Evolutionary conservation across 2,329 filamentous ascomycete species (phyloP), one percentile per base, ranked within the genome.

Genomic region (Fusarium incarnatum): DNA sequence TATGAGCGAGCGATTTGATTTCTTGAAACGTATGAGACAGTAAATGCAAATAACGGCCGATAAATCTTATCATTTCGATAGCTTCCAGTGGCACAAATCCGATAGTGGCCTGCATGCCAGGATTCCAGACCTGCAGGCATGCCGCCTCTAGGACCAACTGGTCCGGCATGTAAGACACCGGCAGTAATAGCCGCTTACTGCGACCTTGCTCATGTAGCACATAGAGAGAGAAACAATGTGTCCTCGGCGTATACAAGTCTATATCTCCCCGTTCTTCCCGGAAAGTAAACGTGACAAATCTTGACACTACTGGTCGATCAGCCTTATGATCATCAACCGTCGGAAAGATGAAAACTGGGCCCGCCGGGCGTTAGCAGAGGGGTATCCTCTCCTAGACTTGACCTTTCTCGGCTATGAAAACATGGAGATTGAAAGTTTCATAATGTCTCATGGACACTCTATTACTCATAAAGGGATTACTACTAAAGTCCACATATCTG

Each of bases 211-310:
- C 4, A 34, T 18, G 32, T 9, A 18, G 1, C 15, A 18, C 32
- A 3, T 5, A 5, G 15, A 5, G 4, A 34, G 15, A 34, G 0
- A 34, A 34, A 18, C 2, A 32, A 16, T 5, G 3, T 16, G 3
- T 16, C 8, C 8, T 16, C 7, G 8, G 8, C 15, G 15, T 16
- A 32, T 32, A 0, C 3, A 9, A 32, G 8, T 32, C 15, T 5
- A 34, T 34, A 34, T 32, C 15, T 0, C 1, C 16, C 30, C 30
- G 13, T 32, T 15, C 13, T 32, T 32, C 30, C 30, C 30, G 30
- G 4, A 32, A 16, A 5, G 15, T 9, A 32, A 2, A 16, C 16
- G 2, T 32, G 15, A 2, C 15, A 2, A 16, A 2, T 16, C 15
- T 4, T 2, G 7, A 1, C 4, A 16, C 1, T 16, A 32, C 0